Percentiles rank a stretch among this genome's conserved stretches.
Evolutionary conservation across 176 grass and related monocot species (phyloP).

Genomic region (Oropetium thomaeum): DNA sequence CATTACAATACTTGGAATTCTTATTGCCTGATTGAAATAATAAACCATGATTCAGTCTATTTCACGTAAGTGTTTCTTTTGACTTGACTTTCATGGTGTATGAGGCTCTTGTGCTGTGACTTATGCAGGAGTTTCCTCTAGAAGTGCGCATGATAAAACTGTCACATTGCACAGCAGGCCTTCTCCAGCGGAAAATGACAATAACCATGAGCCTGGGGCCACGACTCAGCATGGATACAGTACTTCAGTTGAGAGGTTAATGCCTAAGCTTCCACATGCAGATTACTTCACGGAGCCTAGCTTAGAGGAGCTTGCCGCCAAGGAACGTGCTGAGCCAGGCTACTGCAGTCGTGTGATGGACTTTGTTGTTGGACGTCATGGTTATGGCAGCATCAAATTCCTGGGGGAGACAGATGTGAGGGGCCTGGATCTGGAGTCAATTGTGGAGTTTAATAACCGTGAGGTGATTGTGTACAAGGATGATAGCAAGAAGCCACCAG

Average conservation of each 20-base stretch:
- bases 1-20: slow-evolving; percentile 5
- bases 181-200: slow-evolving; percentile 40
- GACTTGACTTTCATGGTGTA: neutral
- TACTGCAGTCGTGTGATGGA: slow-evolving; percentile 61
- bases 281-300: slow-evolving; percentile 75
- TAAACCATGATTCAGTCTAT: neutral
- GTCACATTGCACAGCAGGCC: slow-evolving; percentile 18
- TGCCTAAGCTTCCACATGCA: slow-evolving; percentile 67
- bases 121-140: slow-evolving; percentile 33
- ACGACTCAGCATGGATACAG: slow-evolving; percentile 29
- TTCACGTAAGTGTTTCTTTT: neutral
- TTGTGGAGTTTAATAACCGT: slow-evolving; percentile 70
- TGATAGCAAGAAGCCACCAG: slow-evolving; percentile 68
- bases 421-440: slow-evolving; percentile 64
- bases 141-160: slow-evolving; percentile 22
- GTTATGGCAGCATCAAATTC: slow-evolving; percentile 80
- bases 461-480: slow-evolving; percentile 91
- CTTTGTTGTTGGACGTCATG: slow-evolving; percentile 68
- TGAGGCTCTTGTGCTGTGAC: neutral
- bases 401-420: slow-evolving; percentile 75
- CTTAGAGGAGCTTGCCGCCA: slow-evolving; percentile 78
- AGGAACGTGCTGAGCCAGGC: slow-evolving; percentile 69
- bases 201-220: slow-evolving; percentile 20
- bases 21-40: neutral
- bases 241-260: slow-evolving; percentile 38